phyloP scores from a whole-genome alignment of 345 rosid genomes.

The Angophora floribunda region DNA sequence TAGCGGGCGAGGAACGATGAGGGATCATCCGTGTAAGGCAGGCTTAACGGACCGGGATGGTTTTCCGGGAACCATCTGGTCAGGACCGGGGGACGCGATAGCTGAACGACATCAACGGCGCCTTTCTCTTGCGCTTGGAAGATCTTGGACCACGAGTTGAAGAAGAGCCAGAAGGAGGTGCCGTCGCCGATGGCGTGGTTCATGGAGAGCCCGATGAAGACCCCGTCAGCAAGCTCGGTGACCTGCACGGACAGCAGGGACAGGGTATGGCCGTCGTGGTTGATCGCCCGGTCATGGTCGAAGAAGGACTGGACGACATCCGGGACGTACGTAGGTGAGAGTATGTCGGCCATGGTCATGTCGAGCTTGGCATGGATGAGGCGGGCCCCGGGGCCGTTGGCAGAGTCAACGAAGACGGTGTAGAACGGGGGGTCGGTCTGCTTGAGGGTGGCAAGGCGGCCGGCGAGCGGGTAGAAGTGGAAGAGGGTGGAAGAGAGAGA shows the following conservation, averaged over 20 bases:
- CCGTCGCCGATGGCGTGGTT: conserved; percentile 66
- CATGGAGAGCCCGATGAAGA: conserved; percentile 60
- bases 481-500: conserved; percentile 51
- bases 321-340: conserved; percentile 45
- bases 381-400: conserved; percentile 37
- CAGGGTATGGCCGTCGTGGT: conserved; percentile 44
- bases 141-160: conserved; percentile 53
- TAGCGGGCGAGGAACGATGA: conserved; percentile 36
- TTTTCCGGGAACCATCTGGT: conserved; percentile 56
- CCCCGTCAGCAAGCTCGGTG: conserved; percentile 56
- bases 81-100: conserved; percentile 38
- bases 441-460: conserved; percentile 31
- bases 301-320: conserved; percentile 57
- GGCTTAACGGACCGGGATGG: conserved; percentile 22
- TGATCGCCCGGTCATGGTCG: conserved; percentile 50
- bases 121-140: conserved; percentile 25
- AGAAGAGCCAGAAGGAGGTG: conserved; percentile 60
- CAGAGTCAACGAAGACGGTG: conserved; percentile 38
- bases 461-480: conserved; percentile 67
- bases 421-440: conserved; percentile 19
- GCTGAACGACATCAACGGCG: not conserved
- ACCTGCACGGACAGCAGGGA: conserved; percentile 55
- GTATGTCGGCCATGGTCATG: conserved; percentile 26
- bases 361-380: conserved; percentile 36
- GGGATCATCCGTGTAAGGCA: conserved; percentile 35